Conservation (phyloP, 805 yeast genomes). For the Yamadazyma akitaensis region DNA sequence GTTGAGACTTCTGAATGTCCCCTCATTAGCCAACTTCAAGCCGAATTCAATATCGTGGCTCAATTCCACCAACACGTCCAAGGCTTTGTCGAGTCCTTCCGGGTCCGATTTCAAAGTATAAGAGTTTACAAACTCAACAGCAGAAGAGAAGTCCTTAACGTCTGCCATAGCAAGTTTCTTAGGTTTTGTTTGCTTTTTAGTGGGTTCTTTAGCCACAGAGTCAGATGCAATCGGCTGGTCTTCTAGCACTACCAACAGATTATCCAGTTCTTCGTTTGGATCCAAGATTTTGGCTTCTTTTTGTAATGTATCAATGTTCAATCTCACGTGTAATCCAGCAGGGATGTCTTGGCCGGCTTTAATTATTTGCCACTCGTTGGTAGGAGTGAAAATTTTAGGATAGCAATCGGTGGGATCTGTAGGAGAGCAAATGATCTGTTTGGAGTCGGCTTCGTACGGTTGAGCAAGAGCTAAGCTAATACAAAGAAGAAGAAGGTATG, state of each 20-base stretch:
- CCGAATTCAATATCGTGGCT: conserved; percentile 70
- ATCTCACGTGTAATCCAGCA: conserved; percentile 70
- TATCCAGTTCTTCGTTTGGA: conserved; percentile 17
- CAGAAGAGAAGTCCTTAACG: conserved; percentile 17
- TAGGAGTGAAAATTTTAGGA: conserved; percentile 60
- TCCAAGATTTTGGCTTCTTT: conserved; percentile 65
- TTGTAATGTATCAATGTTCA: conserved; percentile 68
- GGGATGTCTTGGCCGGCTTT: conserved; percentile 75
- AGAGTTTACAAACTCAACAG: conserved; percentile 11
- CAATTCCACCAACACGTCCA: conserved; percentile 52
- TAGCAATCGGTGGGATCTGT: conserved; percentile 47
- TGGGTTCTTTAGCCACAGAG: background rate
- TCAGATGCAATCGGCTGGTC: background rate
- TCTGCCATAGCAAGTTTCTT: conserved; percentile 15
- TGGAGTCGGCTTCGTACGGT: background rate
- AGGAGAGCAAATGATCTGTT: conserved; percentile 11
- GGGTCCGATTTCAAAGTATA: conserved; percentile 1
- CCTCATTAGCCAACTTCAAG: conserved; percentile 37
- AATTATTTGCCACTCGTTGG: conserved; percentile 65
- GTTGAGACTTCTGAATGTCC: conserved; percentile 29
- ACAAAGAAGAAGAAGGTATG: background rate
- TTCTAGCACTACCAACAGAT: conserved; percentile 3
- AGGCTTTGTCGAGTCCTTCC: conserved; percentile 16
- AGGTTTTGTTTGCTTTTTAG: background rate
- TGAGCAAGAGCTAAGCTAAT: background rate